Evolutionary conservation across 176 grass and related monocot genomes (phyloP).

Genomic region (Oryza glumipatula): DNA sequence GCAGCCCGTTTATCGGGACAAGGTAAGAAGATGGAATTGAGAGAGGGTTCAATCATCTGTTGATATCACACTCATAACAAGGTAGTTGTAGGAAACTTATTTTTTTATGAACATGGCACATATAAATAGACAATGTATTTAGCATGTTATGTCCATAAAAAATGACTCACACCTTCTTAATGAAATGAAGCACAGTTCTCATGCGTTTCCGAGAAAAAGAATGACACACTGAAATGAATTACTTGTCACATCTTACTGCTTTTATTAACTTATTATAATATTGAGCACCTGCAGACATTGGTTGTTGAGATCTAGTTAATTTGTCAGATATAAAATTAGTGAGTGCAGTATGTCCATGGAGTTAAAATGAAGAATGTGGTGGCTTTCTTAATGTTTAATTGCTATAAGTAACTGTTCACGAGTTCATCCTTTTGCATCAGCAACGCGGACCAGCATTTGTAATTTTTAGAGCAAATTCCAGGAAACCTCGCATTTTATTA

Average conservation of each 20-base stretch:
- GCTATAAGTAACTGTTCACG: not conserved
- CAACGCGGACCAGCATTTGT: not conserved
- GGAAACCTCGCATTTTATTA: not conserved
- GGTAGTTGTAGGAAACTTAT: slow-evolving; percentile 3
- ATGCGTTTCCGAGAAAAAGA: too few relatives aligned
- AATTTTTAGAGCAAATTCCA: not conserved
- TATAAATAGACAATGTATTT: not conserved
- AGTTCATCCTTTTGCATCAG: not conserved
- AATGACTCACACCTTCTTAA: not conserved
- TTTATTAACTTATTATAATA: slow-evolving; percentile 12
- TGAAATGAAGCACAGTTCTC: too few relatives aligned
- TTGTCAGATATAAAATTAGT: slow-evolving; percentile 16
- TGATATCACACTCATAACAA: slow-evolving; percentile 10
- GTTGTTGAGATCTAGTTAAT: slow-evolving; percentile 26
- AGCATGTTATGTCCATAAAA: slow-evolving; percentile 12
- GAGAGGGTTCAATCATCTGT: slow-evolving; percentile 25
- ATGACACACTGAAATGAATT: not conserved
- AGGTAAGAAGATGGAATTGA: slow-evolving; percentile 53
- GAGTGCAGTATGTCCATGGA: slow-evolving; percentile 19
- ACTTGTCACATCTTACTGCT: slow-evolving; percentile 12
- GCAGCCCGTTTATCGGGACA: slow-evolving; percentile 70
- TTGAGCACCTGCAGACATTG: not conserved
- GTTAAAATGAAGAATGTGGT: slow-evolving; percentile 3
- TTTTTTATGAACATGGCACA: slow-evolving; percentile 11
- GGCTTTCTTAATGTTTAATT: not conserved